A percentile compares a stretch with the other conserved stretches of the same genome.
phyloP scores from a whole-genome alignment of 2,329 filamentous ascomycete species.

The Cylindrodendrum hubeiense region DNA sequence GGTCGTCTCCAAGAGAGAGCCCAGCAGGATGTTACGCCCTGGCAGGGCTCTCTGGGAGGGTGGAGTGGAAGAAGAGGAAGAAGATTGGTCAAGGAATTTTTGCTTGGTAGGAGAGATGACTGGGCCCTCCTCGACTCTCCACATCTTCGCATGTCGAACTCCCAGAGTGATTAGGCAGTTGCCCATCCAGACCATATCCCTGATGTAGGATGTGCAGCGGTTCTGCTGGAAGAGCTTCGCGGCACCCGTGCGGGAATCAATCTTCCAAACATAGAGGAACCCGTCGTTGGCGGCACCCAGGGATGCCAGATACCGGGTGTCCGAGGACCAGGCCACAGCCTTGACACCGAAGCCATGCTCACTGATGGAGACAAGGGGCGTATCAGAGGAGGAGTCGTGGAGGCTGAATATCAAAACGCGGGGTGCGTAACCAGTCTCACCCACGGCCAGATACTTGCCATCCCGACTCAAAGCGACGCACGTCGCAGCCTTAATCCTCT shows the following conservation, averaged over 20 bases:
- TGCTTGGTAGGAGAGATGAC: conserved; percentile 73
- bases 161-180: conserved; percentile 87
- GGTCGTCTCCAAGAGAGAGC: conserved; percentile 82
- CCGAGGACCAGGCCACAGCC: conserved; percentile 88
- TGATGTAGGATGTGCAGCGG: conserved; percentile 89
- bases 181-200: conserved; percentile 92
- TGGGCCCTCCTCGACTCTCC: conserved; percentile 80
- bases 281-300: conserved; percentile 92
- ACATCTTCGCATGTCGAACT: conserved; percentile 92
- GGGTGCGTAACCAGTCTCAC: conserved; percentile 95
- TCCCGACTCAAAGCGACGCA: conserved; percentile 91
- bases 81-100: conserved; percentile 61
- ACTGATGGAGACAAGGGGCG: conserved; percentile 84
- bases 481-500: conserved; percentile 94
- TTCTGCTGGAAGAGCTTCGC: conserved; percentile 87
- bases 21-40: conserved; percentile 90
- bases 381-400: conserved; percentile 82
- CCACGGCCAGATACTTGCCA: conserved; percentile 88
- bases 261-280: conserved; percentile 90
- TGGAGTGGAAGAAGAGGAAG: conserved; percentile 47
- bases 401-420: conserved; percentile 91
- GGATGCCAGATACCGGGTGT: conserved; percentile 88
- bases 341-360: conserved; percentile 93
- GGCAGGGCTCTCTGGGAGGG: conserved; percentile 73
- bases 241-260: conserved; percentile 84